phyloP scores from a whole-genome alignment of 495 filamentous ascomycete species.

The Annulohypoxylon bovei region DNA sequence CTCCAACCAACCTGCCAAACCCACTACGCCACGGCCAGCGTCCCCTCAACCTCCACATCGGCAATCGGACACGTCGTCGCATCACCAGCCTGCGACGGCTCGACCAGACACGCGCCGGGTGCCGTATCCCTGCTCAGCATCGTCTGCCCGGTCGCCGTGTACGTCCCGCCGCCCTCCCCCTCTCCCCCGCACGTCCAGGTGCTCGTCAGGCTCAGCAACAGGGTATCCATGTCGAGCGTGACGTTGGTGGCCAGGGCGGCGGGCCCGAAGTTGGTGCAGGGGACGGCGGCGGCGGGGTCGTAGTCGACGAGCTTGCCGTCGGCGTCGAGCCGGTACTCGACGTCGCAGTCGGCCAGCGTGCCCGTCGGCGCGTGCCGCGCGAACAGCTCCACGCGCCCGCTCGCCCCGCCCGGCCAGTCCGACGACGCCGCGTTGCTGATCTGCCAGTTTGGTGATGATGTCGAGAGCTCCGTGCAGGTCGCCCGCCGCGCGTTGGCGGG shows the following conservation, averaged over 20 bases:
- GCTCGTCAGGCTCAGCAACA: slow-evolving; percentile 24
- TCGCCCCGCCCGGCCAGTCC: slow-evolving; percentile 35
- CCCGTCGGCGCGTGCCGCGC: slow-evolving; percentile 30
- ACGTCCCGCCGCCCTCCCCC: slow-evolving; percentile 20
- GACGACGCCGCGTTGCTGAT: slow-evolving; percentile 32
- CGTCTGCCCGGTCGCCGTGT: slow-evolving; percentile 25
- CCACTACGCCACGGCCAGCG: slow-evolving; percentile 11
- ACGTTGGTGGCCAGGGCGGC: slow-evolving; percentile 24
- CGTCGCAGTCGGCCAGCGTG: slow-evolving; percentile 23
- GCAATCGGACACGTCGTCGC: slow-evolving; percentile 37
- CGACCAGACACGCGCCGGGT: slow-evolving; percentile 29
- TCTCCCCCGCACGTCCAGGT: slow-evolving; percentile 35
- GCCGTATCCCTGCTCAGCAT: slow-evolving; percentile 26
- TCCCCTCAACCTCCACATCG: slow-evolving; percentile 31
- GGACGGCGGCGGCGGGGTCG: slow-evolving; percentile 20
- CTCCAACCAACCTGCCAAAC: background rate
- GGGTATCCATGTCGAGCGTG: slow-evolving; percentile 31
- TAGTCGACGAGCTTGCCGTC: slow-evolving; percentile 28
- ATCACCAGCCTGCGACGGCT: slow-evolving; percentile 32
- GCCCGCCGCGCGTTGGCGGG: background rate
- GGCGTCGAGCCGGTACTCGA: slow-evolving; percentile 28
- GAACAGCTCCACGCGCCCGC: slow-evolving; percentile 39
- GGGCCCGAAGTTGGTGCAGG: slow-evolving; percentile 34
- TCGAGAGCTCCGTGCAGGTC: slow-evolving; percentile 23
- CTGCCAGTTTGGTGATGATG: slow-evolving; percentile 27